Evolutionary conservation across 805 yeast genomes (phyloP).

Genomic region (Lipomyces mesembrius): DNA sequence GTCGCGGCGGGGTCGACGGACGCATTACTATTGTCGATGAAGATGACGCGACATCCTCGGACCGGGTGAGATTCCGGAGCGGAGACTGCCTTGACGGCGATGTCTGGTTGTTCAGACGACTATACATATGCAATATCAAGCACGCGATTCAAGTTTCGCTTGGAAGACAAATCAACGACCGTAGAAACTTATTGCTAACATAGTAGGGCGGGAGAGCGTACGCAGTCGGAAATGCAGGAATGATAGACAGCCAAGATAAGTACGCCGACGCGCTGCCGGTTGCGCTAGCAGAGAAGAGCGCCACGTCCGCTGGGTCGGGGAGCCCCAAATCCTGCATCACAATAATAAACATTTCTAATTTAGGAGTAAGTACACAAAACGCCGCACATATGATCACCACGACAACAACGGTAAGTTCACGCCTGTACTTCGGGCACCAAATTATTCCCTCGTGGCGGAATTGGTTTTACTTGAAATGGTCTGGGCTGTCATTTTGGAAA

Average conservation of each 20-base stretch:
- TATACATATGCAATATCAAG: neutral
- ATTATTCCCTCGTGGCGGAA: too few species aligned
- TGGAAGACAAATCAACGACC: neutral
- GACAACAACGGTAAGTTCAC: neutral
- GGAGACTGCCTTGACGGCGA: constrained; percentile 9
- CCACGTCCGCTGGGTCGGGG: neutral
- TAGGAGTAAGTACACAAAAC: neutral
- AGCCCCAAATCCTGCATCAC: neutral
- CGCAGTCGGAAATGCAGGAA: neutral
- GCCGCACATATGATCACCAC: neutral
- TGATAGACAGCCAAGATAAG: neutral
- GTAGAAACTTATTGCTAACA: neutral
- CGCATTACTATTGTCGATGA: constrained; percentile 1
- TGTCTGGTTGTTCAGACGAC: constrained; percentile 11
- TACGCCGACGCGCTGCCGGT: neutral
- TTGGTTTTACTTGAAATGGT: too few species aligned
- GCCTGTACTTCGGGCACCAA: too few species aligned
- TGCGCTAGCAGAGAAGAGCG: neutral
- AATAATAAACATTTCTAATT: neutral
- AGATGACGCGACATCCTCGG: constrained; percentile 2
- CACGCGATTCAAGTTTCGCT: neutral
- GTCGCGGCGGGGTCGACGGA: constrained; percentile 6
- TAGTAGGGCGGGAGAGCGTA: neutral
- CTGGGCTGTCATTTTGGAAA: too few species aligned
- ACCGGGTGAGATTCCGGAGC: neutral